Evolutionary conservation across 2,329 filamentous ascomycete species (phyloP).

Genomic region (Alternaria metachromatica): DNA sequence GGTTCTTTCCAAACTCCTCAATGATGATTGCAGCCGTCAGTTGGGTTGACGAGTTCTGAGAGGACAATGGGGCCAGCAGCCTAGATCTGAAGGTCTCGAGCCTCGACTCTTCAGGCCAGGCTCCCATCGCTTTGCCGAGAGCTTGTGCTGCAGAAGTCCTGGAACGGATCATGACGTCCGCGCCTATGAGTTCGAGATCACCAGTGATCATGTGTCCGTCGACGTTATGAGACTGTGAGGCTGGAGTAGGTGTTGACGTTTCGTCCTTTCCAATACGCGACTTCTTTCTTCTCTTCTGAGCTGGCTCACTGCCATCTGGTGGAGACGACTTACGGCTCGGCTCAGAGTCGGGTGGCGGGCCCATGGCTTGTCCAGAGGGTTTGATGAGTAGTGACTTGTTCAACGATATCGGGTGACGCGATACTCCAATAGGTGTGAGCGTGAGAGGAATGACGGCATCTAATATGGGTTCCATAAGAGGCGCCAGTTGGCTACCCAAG

Average conservation of each 20-base stretch:
- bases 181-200: constrained; percentile 91
- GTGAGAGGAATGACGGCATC: constrained; percentile 83
- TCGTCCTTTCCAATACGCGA: constrained; percentile 76
- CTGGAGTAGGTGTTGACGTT: constrained; percentile 57
- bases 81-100: constrained; percentile 69
- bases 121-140: constrained; percentile 81
- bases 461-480: constrained; percentile 77
- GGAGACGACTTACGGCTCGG: constrained; percentile 40
- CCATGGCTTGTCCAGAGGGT: constrained; percentile 86
- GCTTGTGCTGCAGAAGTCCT: constrained; percentile 87
- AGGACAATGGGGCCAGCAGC: constrained; percentile 71
- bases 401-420: constrained; percentile 90
- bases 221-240: constrained; percentile 79
- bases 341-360: constrained; percentile 52
- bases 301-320: constrained; percentile 53
- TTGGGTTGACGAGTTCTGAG: constrained; percentile 83
- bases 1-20: constrained; percentile 80
- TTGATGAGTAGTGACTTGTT: constrained; percentile 88
- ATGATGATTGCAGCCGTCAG: constrained; percentile 82
- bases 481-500: constrained; percentile 70
- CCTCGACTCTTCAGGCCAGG: constrained; percentile 68
- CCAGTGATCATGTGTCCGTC: constrained; percentile 98
- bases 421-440: constrained; percentile 89
- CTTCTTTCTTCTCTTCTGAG: constrained; percentile 82
- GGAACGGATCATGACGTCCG: constrained; percentile 86